phyloP scores from a whole-genome alignment of 345 rosid species.

The Salix caprea region DNA sequence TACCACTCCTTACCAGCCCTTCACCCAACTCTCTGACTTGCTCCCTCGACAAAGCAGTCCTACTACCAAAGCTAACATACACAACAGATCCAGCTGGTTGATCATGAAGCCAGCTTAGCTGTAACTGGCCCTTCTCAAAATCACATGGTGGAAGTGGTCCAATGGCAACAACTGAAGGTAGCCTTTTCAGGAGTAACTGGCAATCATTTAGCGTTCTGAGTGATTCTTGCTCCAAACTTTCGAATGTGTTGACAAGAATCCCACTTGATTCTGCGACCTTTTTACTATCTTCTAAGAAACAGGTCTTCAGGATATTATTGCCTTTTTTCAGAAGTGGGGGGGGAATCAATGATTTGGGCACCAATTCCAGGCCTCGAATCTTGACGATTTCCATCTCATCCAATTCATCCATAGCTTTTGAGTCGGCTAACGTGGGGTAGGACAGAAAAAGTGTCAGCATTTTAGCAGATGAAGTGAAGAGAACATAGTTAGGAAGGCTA shows the following conservation, averaged over 20 bases:
- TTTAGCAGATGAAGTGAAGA: conserved; percentile 43
- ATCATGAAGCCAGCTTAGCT: conserved; percentile 33
- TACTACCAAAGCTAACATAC: conserved; percentile 47
- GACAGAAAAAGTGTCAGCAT: conserved; percentile 34
- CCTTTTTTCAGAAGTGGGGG: conserved; percentile 11
- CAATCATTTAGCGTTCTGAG: conserved; percentile 18
- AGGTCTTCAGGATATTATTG: conserved; percentile 12
- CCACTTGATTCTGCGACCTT: conserved; percentile 20
- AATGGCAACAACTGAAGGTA: conserved; percentile 28
- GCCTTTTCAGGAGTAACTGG: neutral
- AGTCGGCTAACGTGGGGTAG: conserved; percentile 13
- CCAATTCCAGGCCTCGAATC: neutral
- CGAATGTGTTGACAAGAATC: conserved; percentile 37
- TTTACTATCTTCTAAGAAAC: neutral
- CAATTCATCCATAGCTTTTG: neutral
- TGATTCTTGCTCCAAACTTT: conserved; percentile 26
- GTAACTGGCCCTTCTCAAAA: conserved; percentile 1
- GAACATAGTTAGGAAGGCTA: conserved; percentile 29
- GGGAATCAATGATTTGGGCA: conserved; percentile 34
- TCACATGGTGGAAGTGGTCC: conserved; percentile 27
- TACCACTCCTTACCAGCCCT: conserved; percentile 30
- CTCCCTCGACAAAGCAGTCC: conserved; percentile 26
- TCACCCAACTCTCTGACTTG: conserved; percentile 41
- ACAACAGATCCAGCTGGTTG: conserved; percentile 36
- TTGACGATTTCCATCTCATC: neutral